phyloP scores from a whole-genome alignment of 2,329 filamentous ascomycete genomes.

The Stemphylium beticola region DNA sequence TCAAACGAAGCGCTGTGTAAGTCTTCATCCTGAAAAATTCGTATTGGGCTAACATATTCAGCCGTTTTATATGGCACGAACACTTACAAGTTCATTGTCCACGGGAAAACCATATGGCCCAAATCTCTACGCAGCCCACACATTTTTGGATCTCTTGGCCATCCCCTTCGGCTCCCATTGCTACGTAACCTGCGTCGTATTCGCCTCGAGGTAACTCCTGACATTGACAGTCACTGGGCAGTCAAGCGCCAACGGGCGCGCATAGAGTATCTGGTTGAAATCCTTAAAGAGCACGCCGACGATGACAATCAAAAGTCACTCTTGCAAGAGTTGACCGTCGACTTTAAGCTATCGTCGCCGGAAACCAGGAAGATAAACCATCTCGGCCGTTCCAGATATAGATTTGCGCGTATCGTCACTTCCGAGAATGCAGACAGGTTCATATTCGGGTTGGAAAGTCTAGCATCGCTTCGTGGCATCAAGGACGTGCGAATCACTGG shows the following conservation, averaged over 20 bases:
- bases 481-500: conserved; percentile 21
- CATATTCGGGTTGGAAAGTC: conserved; percentile 28
- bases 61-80: conserved; percentile 31
- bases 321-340: conserved; percentile 17
- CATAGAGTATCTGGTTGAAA: conserved; percentile 26
- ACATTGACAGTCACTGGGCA: conserved; percentile 13
- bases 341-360: background rate
- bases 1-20: conserved; percentile 25
- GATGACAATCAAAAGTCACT: conserved; percentile 23
- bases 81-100: conserved; percentile 24
- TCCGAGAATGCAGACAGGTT: conserved; percentile 1
- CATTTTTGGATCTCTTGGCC: conserved; percentile 27
- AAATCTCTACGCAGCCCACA: conserved; percentile 19
- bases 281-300: conserved; percentile 28
- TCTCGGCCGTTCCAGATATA: too few species aligned
- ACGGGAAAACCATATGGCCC: conserved; percentile 8
- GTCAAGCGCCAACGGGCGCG: conserved; percentile 25
- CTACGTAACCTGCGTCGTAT: conserved; percentile 29
- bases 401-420: background rate
- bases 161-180: conserved; percentile 12
- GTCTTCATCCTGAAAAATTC: background rate
- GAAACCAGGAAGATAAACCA: too few species aligned
- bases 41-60: conserved; percentile 2
- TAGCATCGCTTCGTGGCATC: conserved; percentile 25
- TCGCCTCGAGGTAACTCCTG: conserved; percentile 9